Conservation (phyloP, 352 stramenopile genomes). For the Phytophthora macrochlamydospora region DNA sequence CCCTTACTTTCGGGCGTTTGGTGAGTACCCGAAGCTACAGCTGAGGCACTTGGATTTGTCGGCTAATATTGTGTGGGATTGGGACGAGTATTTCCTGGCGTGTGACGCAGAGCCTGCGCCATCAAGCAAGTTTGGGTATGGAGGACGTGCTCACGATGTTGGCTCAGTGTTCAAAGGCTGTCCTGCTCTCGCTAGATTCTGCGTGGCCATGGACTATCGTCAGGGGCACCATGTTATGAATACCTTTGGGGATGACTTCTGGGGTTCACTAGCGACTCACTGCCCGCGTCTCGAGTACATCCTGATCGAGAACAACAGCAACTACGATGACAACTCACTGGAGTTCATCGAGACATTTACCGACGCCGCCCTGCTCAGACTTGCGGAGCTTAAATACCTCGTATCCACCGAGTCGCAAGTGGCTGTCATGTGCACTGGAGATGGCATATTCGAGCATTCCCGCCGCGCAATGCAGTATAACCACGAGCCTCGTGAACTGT, state of each 20-base stretch:
- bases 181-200: conserved; percentile 17
- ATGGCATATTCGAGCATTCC: conserved; percentile 36
- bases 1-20: conserved; percentile 39
- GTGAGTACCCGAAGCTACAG: conserved; percentile 25
- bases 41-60: conserved; percentile 22
- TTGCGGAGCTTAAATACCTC: conserved; percentile 28
- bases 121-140: conserved; percentile 1
- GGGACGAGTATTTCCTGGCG: conserved; percentile 25
- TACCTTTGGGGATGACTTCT: conserved; percentile 17
- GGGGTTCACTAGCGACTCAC: neutral
- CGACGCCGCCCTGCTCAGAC: conserved; percentile 15
- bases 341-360: conserved; percentile 20
- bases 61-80: conserved; percentile 35
- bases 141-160: conserved; percentile 12
- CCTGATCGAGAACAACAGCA: conserved; percentile 10
- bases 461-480: conserved; percentile 14
- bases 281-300: conserved; percentile 14
- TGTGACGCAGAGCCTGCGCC: neutral
- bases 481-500: conserved; percentile 20
- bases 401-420: conserved; percentile 21
- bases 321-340: conserved; percentile 12
- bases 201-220: conserved; percentile 8
- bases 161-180: conserved; percentile 21
- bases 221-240: conserved; percentile 7
- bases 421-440: conserved; percentile 24